phyloP scores from a whole-genome alignment of 768 basidiomycete genomes.

The Boletus rex-veris region DNA sequence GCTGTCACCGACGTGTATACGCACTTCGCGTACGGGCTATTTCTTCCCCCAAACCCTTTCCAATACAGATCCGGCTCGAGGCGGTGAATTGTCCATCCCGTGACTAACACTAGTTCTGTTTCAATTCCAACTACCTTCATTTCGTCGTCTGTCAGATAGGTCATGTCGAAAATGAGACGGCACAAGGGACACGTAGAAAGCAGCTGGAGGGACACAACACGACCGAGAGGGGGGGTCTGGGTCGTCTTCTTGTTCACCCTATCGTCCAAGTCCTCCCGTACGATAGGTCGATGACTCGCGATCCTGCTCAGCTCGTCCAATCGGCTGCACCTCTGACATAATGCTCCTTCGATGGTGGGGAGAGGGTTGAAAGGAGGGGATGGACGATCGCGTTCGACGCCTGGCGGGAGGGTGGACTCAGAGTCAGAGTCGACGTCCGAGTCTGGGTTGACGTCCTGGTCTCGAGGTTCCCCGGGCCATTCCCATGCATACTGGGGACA shows the following conservation, averaged over 20 bases:
- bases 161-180: slow-evolving; percentile 12
- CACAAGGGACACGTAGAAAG: slow-evolving; percentile 11
- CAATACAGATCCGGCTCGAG: neutral
- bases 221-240: slow-evolving; percentile 1
- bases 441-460: no score
- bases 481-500: neutral
- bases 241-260: neutral
- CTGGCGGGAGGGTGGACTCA: neutral
- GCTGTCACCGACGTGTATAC: slow-evolving; percentile 1
- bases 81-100: neutral
- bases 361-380: neutral
- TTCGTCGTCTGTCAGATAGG: neutral
- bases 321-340: slow-evolving; percentile 5
- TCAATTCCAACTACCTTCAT: neutral
- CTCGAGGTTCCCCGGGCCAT: neutral
- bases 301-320: neutral
- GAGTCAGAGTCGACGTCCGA: no score
- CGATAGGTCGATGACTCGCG: neutral
- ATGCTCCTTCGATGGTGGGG: neutral
- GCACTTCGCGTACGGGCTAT: slow-evolving; percentile 8
- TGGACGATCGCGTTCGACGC: neutral
- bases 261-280: neutral
- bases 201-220: neutral
- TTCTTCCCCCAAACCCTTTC: neutral
- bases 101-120: neutral